Evolutionary conservation across 2,329 filamentous ascomycete genomes (phyloP), one percentile per base, ranked within the genome.

Genomic region (Penicillium paneum): DNA sequence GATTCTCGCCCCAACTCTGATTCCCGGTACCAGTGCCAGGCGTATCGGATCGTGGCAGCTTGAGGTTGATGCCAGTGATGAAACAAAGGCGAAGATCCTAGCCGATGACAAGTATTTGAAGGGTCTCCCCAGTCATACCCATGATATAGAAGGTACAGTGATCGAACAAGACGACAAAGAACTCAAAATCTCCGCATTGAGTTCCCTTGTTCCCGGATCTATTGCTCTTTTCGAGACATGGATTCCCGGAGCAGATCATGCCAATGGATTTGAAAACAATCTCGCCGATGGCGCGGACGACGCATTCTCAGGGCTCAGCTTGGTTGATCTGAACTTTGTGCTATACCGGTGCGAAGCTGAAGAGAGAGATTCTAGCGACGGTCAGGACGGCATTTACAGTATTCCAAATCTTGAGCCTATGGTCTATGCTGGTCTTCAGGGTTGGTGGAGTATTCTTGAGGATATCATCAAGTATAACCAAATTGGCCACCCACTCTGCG

Each of bases 201-300:
- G 91, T 43, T 84, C 86, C 58, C 96, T 99, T 70, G 90, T 91
- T 3, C 92, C 95, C 13, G 94, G 94, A 55, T 96, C 91, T 61
- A 96, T 99, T 62, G 91, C 92, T 3, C 79, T 99, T 3, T 96
- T 97, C 63, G 92, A 97, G 76, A 99, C 94, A 0, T 97, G 89
- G 87, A 94, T 97, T 28, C 92, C 92, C 4, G 85, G 85, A 24
- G 89, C 89, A 2, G 91, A 97, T 68, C 89, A 96, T 70, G 86
- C 88, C 1, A 83, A 87, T 38, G 90, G 91, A 21, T 78, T 99
- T 17, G 92, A 97, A 69, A 88, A 85, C 40, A 96, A 89, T 69
- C 88, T 97, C 54, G 94, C 90, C 0, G 88, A 87, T 28, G 91
- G 90, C 31, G 91, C 87, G 0, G 86, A 87, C 59, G 82, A 85